phyloP scores from a whole-genome alignment of 2,329 filamentous ascomycete species.

The Curvularia eragrostidis region DNA sequence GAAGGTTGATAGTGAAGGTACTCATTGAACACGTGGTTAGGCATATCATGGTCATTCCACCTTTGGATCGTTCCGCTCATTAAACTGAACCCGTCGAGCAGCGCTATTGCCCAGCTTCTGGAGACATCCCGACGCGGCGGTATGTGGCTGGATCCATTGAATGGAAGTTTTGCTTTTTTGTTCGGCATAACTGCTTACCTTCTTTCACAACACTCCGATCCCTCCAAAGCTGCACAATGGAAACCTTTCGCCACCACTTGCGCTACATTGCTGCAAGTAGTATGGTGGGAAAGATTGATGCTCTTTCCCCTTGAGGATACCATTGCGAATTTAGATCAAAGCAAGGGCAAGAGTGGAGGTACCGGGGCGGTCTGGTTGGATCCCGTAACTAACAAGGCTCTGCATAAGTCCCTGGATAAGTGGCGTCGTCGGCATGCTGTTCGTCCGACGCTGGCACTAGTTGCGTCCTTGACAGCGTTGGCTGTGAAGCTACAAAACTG shows the following conservation, averaged over 20 bases:
- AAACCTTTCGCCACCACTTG: background rate
- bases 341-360: background rate
- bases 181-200: slow-evolving; percentile 6
- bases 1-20: background rate
- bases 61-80: slow-evolving; percentile 14
- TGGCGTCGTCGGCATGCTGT: slow-evolving; percentile 9
- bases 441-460: slow-evolving; percentile 4
- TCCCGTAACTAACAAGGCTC: background rate
- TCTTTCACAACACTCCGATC: slow-evolving; percentile 8
- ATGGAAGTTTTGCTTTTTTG: slow-evolving; percentile 7
- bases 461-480: slow-evolving; percentile 4
- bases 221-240: slow-evolving; percentile 4
- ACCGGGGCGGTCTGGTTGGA: slow-evolving; percentile 1
- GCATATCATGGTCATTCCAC: slow-evolving; percentile 11
- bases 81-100: slow-evolving; percentile 9
- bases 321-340: slow-evolving; percentile 1
- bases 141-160: slow-evolving; percentile 7
- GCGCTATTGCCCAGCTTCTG: slow-evolving; percentile 2
- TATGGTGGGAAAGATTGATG: slow-evolving; percentile 12
- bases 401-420: slow-evolving; percentile 4
- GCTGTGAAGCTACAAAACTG: background rate
- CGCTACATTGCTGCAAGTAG: slow-evolving; percentile 7
- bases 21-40: background rate
- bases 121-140: slow-evolving; percentile 12
- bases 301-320: slow-evolving; percentile 10